These are phyloP conservation scores for Gorgonomyces haynaldii DNA, from an alignment of 192 early-diverging fungal genomes.

Conservation along the genomic window DNA sequence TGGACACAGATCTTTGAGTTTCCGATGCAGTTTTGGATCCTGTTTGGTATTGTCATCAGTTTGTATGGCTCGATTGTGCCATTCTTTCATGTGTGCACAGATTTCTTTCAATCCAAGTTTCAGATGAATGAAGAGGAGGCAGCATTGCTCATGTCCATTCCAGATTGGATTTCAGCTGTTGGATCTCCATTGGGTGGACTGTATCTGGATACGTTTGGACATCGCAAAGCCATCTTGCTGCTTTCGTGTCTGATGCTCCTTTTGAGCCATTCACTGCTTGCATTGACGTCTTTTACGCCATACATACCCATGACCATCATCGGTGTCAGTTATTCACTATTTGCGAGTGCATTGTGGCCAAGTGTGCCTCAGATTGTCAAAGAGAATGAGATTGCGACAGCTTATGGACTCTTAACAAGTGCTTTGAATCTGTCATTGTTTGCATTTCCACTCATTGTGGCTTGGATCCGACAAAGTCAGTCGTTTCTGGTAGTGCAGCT, in stretches of 20 bases:
- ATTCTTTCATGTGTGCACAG: slow-evolving; percentile 50
- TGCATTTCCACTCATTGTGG: slow-evolving; percentile 48
- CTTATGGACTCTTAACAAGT: slow-evolving; percentile 49
- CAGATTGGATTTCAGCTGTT: slow-evolving; percentile 46
- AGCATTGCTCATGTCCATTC: slow-evolving; percentile 44
- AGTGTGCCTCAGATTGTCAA: slow-evolving; percentile 52
- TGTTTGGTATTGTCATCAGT: slow-evolving; percentile 36
- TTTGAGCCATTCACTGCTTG: slow-evolving; percentile 31
- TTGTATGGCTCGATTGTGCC: slow-evolving; percentile 43
- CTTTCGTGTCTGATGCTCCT: slow-evolving; percentile 35
- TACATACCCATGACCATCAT: slow-evolving; percentile 34
- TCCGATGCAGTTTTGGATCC: slow-evolving; percentile 31
- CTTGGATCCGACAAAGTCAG: slow-evolving; percentile 23
- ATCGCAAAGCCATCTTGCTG: slow-evolving; percentile 31
- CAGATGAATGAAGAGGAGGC: slow-evolving; percentile 14
- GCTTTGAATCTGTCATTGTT: slow-evolving; percentile 49
- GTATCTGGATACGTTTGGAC: slow-evolving; percentile 39
- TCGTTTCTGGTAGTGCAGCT: slow-evolving; percentile 11
- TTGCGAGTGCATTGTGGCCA: slow-evolving; percentile 52
- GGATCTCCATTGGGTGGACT: slow-evolving; percentile 47
- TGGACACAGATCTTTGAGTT: slow-evolving; percentile 21
- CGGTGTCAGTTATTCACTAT: slow-evolving; percentile 44
- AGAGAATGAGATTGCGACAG: slow-evolving; percentile 51
- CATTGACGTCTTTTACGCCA: slow-evolving; percentile 33
- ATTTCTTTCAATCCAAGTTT: slow-evolving; percentile 26